Percentiles rank a stretch among this genome's conserved stretches.
Conservation (phyloP, 164 flowering plant genomes). For the Magnolia changhungtana region DNA sequence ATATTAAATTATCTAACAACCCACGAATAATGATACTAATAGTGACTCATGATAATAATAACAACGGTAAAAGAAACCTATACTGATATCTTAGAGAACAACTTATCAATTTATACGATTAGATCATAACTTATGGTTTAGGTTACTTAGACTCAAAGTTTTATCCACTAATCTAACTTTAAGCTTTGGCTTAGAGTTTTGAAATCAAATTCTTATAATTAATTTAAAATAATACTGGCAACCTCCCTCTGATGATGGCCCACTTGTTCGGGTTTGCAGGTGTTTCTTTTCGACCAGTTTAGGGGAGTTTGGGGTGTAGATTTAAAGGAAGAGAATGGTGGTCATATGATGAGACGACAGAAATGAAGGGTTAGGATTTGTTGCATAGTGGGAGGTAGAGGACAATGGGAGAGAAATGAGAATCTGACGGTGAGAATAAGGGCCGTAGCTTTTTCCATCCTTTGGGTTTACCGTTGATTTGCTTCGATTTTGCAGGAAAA, state of each 20-base stretch:
- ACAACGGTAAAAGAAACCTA: too few relatives aligned
- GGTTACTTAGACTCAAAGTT: too few relatives aligned
- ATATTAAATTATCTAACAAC: too few relatives aligned
- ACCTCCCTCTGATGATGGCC: not conserved
- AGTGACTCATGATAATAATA: too few relatives aligned
- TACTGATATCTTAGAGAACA: too few relatives aligned
- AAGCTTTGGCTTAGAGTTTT: too few relatives aligned
- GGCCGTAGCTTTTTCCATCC: slow-evolving; percentile 2
- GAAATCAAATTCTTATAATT: too few relatives aligned
- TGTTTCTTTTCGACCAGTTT: not conserved
- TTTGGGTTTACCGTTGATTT: slow-evolving; percentile 18
- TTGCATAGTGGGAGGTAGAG: slow-evolving; percentile 3
- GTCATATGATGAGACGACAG: not conserved
- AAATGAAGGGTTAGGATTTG: not conserved
- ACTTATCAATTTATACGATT: too few relatives aligned
- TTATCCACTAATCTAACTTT: too few relatives aligned
- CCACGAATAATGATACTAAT: too few relatives aligned
- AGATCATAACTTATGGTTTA: too few relatives aligned
- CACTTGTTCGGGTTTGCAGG: not conserved
- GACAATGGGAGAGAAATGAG: slow-evolving; percentile 9
- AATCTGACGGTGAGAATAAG: slow-evolving; percentile 19
- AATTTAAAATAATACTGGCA: too few relatives aligned
- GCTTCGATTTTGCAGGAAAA: slow-evolving; percentile 25
- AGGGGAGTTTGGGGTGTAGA: not conserved
- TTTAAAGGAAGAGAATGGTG: not conserved